Evolutionary conservation across 805 yeast species (phyloP).

Genomic region (Candida arabinofermentans): DNA sequence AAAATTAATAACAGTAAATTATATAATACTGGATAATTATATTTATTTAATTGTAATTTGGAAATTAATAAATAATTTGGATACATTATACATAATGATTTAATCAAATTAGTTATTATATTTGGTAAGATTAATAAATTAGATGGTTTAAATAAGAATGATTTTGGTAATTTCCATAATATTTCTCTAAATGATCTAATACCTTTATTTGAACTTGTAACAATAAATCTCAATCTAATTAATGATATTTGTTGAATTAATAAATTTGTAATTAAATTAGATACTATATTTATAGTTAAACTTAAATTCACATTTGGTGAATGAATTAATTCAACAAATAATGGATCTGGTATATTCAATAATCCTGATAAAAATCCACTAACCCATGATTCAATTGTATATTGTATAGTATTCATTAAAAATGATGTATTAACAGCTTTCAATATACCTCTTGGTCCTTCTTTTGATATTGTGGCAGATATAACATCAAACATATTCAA

Average conservation of each 20-base stretch:
- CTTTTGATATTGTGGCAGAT: constrained; percentile 61
- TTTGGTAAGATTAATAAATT: constrained; percentile 62
- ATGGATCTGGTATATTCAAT: constrained; percentile 82
- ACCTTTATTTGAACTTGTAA: constrained; percentile 43
- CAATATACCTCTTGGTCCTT: constrained; percentile 67
- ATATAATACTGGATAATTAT: constrained; percentile 57
- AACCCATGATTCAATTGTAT: constrained; percentile 86
- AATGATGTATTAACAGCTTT: constrained; percentile 78
- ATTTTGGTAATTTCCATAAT: constrained; percentile 44
- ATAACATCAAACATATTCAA: constrained; percentile 63
- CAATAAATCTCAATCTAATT: constrained; percentile 71
- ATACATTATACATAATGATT: constrained; percentile 26
- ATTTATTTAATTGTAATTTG: constrained; percentile 63
- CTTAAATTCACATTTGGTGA: constrained; percentile 72
- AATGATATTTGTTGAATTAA: constrained; percentile 77
- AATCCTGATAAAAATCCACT: constrained; percentile 84
- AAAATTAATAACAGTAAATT: constrained; percentile 55
- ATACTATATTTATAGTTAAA: constrained; percentile 62
- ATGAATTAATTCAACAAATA: constrained; percentile 75
- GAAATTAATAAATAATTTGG: constrained; percentile 56
- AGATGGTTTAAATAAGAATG: constrained; percentile 47
- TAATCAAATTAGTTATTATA: constrained; percentile 30
- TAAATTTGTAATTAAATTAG: constrained; percentile 69
- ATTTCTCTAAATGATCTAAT: constrained; percentile 70
- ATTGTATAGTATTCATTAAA: constrained; percentile 66